Percentiles rank a stretch among this genome's conserved stretches.
phyloP scores from a whole-genome alignment of 352 stramenopile genomes.

The Salisapilia sapeloensis region DNA sequence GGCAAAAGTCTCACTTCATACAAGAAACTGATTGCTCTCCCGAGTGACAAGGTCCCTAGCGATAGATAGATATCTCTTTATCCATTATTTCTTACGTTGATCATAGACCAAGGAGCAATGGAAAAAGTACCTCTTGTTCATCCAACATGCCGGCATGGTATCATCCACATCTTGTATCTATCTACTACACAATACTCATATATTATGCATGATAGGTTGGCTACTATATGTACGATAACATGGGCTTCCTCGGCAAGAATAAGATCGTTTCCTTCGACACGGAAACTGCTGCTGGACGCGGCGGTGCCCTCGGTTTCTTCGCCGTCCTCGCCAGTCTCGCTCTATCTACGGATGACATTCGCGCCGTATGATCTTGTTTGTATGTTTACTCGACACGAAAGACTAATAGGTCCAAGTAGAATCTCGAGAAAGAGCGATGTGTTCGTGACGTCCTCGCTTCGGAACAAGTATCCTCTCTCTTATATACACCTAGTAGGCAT shows the following conservation, averaged over 20 bases:
- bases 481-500: no score
- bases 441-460: slow-evolving; percentile 48
- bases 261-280: slow-evolving; percentile 54
- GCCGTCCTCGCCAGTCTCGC: slow-evolving; percentile 70
- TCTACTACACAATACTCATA: slow-evolving; percentile 1
- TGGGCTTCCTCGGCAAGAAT: slow-evolving; percentile 66
- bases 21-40: slow-evolving; percentile 47
- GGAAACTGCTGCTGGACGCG: slow-evolving; percentile 37
- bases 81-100: slow-evolving; percentile 1
- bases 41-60: slow-evolving; percentile 25
- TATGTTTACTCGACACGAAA: not conserved
- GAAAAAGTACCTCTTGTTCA: slow-evolving; percentile 43
- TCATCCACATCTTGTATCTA: slow-evolving; percentile 1
- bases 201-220: slow-evolving; percentile 16
- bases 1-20: slow-evolving; percentile 71
- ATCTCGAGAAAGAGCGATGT: slow-evolving; percentile 70
- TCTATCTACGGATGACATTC: slow-evolving; percentile 46
- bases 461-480: slow-evolving; percentile 17
- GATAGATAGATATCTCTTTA: not conserved
- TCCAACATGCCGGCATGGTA: slow-evolving; percentile 68
- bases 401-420: slow-evolving; percentile 4
- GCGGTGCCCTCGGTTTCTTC: slow-evolving; percentile 70
- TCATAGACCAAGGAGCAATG: slow-evolving; percentile 11
- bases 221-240: slow-evolving; percentile 80
- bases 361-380: slow-evolving; percentile 14